Percentiles rank a stretch among this genome's conserved stretches.
Conservation (phyloP, 1,284 basidiomycete species). For the Ceratobasidium theobromae region DNA sequence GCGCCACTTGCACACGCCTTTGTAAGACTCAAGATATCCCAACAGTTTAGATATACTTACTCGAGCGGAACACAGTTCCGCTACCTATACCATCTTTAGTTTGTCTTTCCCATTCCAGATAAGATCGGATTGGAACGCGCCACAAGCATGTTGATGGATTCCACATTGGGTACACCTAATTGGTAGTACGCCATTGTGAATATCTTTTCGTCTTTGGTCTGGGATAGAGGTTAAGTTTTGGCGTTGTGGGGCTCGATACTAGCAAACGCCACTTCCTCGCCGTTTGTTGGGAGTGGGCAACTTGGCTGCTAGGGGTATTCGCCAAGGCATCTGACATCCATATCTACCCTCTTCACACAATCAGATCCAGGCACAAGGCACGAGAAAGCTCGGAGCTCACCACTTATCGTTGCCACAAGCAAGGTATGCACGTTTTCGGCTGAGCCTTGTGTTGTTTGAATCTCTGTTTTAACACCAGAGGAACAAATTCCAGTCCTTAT, state of each 20-base stretch:
- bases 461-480: constrained; percentile 48
- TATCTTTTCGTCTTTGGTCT: constrained; percentile 62
- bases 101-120: constrained; percentile 70
- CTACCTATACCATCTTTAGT: constrained; percentile 65
- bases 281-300: too few relatives aligned
- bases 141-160: constrained; percentile 40
- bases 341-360: constrained; percentile 64
- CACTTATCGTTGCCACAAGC: constrained; percentile 52
- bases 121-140: constrained; percentile 56
- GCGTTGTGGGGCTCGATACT: constrained; percentile 65
- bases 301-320: constrained; percentile 60
- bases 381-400: constrained; percentile 61
- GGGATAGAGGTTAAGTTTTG: constrained; percentile 65
- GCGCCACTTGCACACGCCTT: too few relatives aligned
- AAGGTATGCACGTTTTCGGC: constrained; percentile 23
- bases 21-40: constrained; percentile 52
- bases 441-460: too few relatives aligned
- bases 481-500: constrained; percentile 47
- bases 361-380: constrained; percentile 61
- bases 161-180: not conserved
- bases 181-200: constrained; percentile 61
- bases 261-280: constrained; percentile 52
- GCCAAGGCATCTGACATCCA: constrained; percentile 60
- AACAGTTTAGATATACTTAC: constrained; percentile 56
- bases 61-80: constrained; percentile 65